A percentile compares a stretch with the other conserved stretches of the same genome.
These are phyloP conservation scores for Thraustochytrium striatum DNA, from an alignment of 352 stramenopile genomes.

Conservation along the genomic window DNA sequence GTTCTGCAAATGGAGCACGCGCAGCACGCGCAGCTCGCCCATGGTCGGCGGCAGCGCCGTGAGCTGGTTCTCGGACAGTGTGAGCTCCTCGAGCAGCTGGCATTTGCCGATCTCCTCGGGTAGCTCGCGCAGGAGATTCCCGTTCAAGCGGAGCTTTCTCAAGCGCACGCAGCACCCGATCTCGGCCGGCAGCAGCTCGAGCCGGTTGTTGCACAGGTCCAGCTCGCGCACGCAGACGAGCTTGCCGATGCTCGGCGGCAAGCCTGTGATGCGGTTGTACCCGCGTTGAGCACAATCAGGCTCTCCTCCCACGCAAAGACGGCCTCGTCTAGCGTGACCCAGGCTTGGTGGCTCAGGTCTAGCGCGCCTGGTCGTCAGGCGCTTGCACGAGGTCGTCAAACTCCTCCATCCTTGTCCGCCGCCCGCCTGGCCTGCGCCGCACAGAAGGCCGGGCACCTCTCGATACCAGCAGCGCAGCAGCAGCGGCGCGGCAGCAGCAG, in stretches of 20 bases:
- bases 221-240: constrained; percentile 57
- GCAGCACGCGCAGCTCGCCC: constrained; percentile 48
- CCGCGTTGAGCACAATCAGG: constrained; percentile 52
- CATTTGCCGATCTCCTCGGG: constrained; percentile 54
- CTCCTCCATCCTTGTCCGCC: no score
- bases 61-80: constrained; percentile 56
- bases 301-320: constrained; percentile 20
- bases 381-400: constrained; percentile 35
- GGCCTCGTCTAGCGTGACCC: neutral
- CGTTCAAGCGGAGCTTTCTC: constrained; percentile 52
- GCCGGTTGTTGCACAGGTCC: constrained; percentile 55
- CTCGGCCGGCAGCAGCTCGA: constrained; percentile 53
- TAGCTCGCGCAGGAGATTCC: constrained; percentile 53
- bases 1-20: constrained; percentile 54
- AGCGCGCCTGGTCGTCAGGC: constrained; percentile 20
- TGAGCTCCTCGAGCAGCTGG: constrained; percentile 55
- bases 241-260: constrained; percentile 56
- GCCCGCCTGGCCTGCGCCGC: no score
- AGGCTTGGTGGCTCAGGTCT: constrained; percentile 39
- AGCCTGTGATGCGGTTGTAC: constrained; percentile 56
- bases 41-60: constrained; percentile 51
- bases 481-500: no score
- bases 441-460: no score
- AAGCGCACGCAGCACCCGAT: constrained; percentile 55
- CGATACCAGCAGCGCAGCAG: no score